Percentiles rank a stretch among this genome's conserved stretches.
Conservation (phyloP, 2,329 filamentous ascomycete species). For the Arthrobotrys sinensis region DNA sequence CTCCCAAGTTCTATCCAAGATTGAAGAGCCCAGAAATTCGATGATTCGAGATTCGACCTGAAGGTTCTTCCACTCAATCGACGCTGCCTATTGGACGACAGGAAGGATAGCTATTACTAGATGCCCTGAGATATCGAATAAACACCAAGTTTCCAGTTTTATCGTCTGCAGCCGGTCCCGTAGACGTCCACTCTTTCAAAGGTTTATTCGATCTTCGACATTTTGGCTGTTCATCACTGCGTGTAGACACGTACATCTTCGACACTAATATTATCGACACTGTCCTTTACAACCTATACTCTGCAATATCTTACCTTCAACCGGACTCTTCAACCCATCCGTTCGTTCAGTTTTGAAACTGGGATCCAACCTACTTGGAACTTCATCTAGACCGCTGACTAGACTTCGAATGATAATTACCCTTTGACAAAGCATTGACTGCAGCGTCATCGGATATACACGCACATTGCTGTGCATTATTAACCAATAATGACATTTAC, state of each 20-base stretch:
- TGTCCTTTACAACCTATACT: background rate
- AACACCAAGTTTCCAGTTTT: background rate
- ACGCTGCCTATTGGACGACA: background rate
- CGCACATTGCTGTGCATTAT: background rate
- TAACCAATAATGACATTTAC: conserved; percentile 44
- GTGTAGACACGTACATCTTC: conserved; percentile 19
- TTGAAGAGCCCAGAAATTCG: background rate
- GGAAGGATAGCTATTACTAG: background rate
- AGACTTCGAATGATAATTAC: conserved; percentile 1
- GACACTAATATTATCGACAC: conserved; percentile 17
- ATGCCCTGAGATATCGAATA: conserved; percentile 27
- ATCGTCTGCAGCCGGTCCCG: conserved; percentile 53
- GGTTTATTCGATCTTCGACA: conserved; percentile 12
- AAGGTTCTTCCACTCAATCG: background rate
- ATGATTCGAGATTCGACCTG: conserved; percentile 2
- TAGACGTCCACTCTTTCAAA: conserved; percentile 55
- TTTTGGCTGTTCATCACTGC: background rate
- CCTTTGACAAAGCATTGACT: background rate
- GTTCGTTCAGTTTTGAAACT: background rate
- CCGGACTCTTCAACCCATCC: too few relatives aligned
- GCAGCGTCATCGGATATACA: background rate
- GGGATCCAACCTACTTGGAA: too few relatives aligned
- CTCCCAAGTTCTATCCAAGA: background rate
- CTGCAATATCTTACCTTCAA: background rate
- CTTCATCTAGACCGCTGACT: background rate